Evolutionary conservation across 805 yeast genomes (phyloP), one percentile per base, ranked within the genome.

Genomic region (Metschnikowia hibisci): DNA sequence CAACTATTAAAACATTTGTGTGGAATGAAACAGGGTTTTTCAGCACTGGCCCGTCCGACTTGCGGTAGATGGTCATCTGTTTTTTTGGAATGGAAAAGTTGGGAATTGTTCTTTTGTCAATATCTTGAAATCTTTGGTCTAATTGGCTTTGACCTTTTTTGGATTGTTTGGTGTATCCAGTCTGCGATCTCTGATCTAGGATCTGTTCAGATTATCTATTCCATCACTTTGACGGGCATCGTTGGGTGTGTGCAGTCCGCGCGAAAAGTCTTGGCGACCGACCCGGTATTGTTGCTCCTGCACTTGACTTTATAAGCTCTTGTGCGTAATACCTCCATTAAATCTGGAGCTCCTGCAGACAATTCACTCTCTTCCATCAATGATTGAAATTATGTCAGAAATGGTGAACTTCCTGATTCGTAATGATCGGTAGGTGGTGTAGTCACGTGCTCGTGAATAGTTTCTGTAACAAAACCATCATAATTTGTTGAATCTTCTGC

Each of bases 401-500:
- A 77, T 2, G 81, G 81, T 0, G 81, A 76, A 45, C 80, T 76
- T 45, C 52, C 50, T 25, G 62, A 61, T 22, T 53, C 50, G 37
- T 47, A 43, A 15, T 50, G 56, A 34, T 62, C 66, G 1, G 66
- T 57, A 5, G 64, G 67, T 12, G 63, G 73, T 31, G 56, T 60
- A 10, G 50, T 38, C 14, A 15, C 44, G 20, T n/a, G 29, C 18
- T 41, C 50, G 13, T 46, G 33, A 3, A 76, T 57, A 0, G 81
- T 77, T 44, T 77, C 81, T 0, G 81, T 77, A 8, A 71, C 74
- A 52, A 73, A 74, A 6, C 71, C 75, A 34, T 68, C 73, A 43
- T 57, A 69, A 34, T 67, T 69, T 5, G 72, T 63, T 4, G 62
- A 51, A 31, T 60, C 61, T 20, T 43, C 50, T 10, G 55, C 61